Percentiles rank a stretch among this genome's conserved stretches.
Conservation (phyloP, 352 stramenopile species). For the Sclerospora graminicola region DNA sequence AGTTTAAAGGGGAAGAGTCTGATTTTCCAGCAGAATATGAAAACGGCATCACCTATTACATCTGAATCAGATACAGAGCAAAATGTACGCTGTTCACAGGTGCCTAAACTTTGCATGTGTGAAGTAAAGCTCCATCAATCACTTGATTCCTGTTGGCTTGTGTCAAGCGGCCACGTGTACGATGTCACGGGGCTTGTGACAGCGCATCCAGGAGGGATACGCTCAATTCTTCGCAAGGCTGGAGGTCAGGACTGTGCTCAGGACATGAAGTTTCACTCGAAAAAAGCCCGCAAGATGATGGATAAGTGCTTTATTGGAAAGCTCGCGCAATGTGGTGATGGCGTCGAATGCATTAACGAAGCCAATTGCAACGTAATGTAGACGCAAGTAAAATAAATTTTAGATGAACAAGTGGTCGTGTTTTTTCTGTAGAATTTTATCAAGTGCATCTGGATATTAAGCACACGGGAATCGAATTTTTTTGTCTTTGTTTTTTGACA, state of each 20-base stretch:
- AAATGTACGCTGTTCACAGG: constrained; percentile 35
- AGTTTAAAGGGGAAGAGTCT: constrained; percentile 26
- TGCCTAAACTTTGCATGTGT: constrained; percentile 67
- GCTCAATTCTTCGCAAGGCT: constrained; percentile 74
- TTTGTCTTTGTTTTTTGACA: too few species aligned
- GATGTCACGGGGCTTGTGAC: constrained; percentile 75
- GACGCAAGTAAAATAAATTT: constrained; percentile 1
- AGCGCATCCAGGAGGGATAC: constrained; percentile 61
- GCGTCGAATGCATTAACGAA: constrained; percentile 17
- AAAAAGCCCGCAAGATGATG: constrained; percentile 60
- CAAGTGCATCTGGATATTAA: background rate
- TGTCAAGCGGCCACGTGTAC: constrained; percentile 83
- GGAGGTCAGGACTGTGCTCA: constrained; percentile 59
- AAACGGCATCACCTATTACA: constrained; percentile 6
- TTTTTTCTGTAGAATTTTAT: constrained; percentile 19
- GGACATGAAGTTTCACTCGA: constrained; percentile 81
- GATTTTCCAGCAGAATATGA: constrained; percentile 13
- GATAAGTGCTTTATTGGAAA: constrained; percentile 79
- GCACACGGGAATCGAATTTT: background rate
- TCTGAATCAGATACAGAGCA: constrained; percentile 17
- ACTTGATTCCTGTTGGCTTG: constrained; percentile 91
- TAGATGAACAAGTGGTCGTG: background rate
- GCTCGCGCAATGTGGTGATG: constrained; percentile 46
- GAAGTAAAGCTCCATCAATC: constrained; percentile 81
- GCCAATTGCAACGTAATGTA: constrained; percentile 73